A percentile compares a stretch with the other conserved stretches of the same genome.
Conservation (phyloP, 345 rosid genomes). For the Euphorbia lathyris region DNA sequence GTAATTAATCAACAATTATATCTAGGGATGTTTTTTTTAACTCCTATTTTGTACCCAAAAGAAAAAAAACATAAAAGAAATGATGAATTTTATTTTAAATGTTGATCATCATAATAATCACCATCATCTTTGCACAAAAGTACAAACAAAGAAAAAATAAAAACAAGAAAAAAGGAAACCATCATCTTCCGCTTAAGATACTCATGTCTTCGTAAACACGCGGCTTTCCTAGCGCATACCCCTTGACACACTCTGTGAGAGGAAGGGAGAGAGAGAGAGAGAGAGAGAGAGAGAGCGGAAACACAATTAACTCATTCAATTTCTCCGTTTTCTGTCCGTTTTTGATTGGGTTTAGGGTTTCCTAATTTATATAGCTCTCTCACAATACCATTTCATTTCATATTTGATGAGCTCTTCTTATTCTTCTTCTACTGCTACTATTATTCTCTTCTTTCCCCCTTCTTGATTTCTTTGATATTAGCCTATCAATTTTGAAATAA, state of each 20-base stretch:
- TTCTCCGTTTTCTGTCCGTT: not conserved
- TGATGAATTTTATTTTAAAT: no score
- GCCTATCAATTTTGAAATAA: not conserved
- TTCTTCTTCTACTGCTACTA: no score
- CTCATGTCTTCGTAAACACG: not conserved
- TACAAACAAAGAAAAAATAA: not conserved
- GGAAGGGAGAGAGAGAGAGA: no score
- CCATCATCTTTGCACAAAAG: not conserved
- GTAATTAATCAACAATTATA: no score
- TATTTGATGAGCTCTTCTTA: not conserved
- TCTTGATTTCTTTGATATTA: not conserved
- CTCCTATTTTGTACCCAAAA: no score
- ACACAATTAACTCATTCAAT: not conserved
- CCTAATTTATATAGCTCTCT: not conserved
- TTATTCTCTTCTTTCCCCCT: not conserved
- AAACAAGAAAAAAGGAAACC: not conserved
- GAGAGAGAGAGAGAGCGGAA: not conserved
- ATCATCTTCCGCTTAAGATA: not conserved
- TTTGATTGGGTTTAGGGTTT: constrained; percentile 7
- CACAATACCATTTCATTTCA: no score
- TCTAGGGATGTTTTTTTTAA: no score
- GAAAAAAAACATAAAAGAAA: no score
- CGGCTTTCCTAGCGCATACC: not conserved
- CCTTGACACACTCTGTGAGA: not conserved
- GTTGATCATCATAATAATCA: not conserved